Evolutionary conservation across 345 rosid genomes (phyloP), one percentile per base, ranked within the genome.

Genomic region (Eucalyptus victrix): DNA sequence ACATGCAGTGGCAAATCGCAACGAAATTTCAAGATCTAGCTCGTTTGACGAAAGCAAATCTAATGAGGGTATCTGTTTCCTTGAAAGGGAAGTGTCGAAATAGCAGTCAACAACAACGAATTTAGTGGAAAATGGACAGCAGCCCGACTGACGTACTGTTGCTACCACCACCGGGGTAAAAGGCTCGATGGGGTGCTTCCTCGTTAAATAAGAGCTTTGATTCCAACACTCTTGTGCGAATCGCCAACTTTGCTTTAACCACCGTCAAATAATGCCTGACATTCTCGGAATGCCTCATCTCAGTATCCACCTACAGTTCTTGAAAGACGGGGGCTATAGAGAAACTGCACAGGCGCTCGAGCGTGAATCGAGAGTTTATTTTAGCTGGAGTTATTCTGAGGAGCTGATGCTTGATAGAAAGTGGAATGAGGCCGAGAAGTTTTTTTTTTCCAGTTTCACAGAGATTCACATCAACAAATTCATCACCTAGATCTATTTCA

Each of bases 391-490:
- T 81, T 90, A 83, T 88, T 94, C 93, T 88, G 94, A 91, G 89
- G 92, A 89, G 24, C 56, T 19, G 56, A 53, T 53, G 56, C 56
- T 53, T 53, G 56, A 7, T 53, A 53, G 56, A 9, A 89, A 96
- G 81, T 91, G 94, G 93, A 91, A 86, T 86, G 95, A 92, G 88
- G 96, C 94, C 47, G 95, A 96, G 91, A 94, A 91, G 88, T 96
- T 94, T 91, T 91, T 94, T 91, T 91, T 95, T 12, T 87, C 94
- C 72, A 94, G 94, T 69, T 96, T 96, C 92, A 94, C 94, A 16
- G 87, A 93, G 90, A 89, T 86, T 40, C 69, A 90, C 67, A 92
- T 93, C 72, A 96, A 95, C 87, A 91, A 90, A 49, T 93, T 92
- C 90, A 94, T 94, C 2, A 88, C 60, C 91, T 93, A 94, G 89